A percentile compares a stretch with the other conserved stretches of the same genome.
phyloP scores from a whole-genome alignment of 2,329 filamentous ascomycete species.

The Aureobasidium sp. region DNA sequence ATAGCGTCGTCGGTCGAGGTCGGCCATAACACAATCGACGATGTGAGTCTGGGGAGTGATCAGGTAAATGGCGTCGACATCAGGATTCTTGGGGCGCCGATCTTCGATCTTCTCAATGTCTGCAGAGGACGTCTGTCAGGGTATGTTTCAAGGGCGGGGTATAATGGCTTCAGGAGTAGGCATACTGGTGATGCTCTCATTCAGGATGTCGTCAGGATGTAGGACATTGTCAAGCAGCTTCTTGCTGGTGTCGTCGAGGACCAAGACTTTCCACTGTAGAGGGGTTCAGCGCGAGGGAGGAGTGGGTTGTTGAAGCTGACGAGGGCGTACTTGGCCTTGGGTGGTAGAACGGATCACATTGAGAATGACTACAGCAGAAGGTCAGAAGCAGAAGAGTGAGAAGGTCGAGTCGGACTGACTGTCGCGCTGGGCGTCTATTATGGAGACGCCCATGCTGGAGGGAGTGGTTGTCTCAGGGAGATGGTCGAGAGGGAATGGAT shows the following conservation, averaged over 20 bases:
- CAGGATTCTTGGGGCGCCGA: slow-evolving; percentile 69
- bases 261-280: slow-evolving; percentile 86
- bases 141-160: neutral
- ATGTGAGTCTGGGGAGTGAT: slow-evolving; percentile 80
- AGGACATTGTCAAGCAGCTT: slow-evolving; percentile 85
- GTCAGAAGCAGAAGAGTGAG: neutral
- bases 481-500: neutral
- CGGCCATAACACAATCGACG: slow-evolving; percentile 87
- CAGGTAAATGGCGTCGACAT: slow-evolving; percentile 93
- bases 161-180: slow-evolving; percentile 13
- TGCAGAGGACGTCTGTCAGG: slow-evolving; percentile 37
- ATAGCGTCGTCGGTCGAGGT: slow-evolving; percentile 81
- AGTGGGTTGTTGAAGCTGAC: neutral
- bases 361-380: slow-evolving; percentile 57
- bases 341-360: slow-evolving; percentile 70
- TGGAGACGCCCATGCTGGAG: slow-evolving; percentile 68
- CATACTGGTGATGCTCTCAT: slow-evolving; percentile 91
- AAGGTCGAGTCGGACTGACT: slow-evolving; percentile 41
- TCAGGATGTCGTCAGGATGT: slow-evolving; percentile 94
- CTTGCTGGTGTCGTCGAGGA: slow-evolving; percentile 76
- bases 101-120: slow-evolving; percentile 94
- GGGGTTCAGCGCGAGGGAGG: neutral
- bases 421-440: slow-evolving; percentile 77
- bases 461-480: neutral
- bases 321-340: slow-evolving; percentile 55